Percentiles rank a stretch among this genome's conserved stretches.
Conservation (phyloP, 805 yeast species). For the Huiozyma sinensis region DNA sequence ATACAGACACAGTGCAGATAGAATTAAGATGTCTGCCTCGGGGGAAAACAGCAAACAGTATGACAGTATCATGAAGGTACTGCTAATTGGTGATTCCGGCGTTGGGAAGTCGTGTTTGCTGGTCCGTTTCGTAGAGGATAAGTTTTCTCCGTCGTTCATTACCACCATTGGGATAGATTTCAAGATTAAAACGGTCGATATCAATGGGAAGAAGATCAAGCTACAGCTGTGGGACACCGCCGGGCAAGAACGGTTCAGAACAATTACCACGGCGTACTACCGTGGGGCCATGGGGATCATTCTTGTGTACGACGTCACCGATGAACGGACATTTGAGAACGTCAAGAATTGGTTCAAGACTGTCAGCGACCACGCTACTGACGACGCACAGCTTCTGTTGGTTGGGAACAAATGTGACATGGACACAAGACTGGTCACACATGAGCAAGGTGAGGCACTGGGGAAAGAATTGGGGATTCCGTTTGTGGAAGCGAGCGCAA, state of each 20-base stretch:
- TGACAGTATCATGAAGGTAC: constrained; percentile 83
- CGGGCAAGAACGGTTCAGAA: constrained; percentile 93
- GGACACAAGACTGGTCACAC: constrained; percentile 71
- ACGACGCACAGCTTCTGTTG: constrained; percentile 85
- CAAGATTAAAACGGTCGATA: constrained; percentile 90
- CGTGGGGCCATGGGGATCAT: constrained; percentile 86
- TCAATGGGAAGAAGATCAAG: constrained; percentile 86
- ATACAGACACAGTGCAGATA: too few relatives aligned
- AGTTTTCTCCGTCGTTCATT: constrained; percentile 91
- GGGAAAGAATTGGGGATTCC: constrained; percentile 83
- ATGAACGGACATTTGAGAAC: constrained; percentile 84
- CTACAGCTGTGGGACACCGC: constrained; percentile 97
- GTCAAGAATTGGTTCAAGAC: constrained; percentile 93
- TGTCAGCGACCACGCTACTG: constrained; percentile 92
- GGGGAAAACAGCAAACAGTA: constrained; percentile 33
- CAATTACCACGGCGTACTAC: constrained; percentile 87
- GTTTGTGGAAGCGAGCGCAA: constrained; percentile 93
- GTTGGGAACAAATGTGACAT: constrained; percentile 97
- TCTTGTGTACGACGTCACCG: constrained; percentile 74
- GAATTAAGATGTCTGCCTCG: neutral
- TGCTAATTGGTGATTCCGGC: constrained; percentile 89
- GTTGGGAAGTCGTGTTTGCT: constrained; percentile 85
- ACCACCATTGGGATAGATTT: constrained; percentile 98
- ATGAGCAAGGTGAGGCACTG: constrained; percentile 82
- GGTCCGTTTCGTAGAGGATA: constrained; percentile 89